Base-by-base conservation (phyloP, 805 yeast species). In the Torulaspora franciscae region DNA sequence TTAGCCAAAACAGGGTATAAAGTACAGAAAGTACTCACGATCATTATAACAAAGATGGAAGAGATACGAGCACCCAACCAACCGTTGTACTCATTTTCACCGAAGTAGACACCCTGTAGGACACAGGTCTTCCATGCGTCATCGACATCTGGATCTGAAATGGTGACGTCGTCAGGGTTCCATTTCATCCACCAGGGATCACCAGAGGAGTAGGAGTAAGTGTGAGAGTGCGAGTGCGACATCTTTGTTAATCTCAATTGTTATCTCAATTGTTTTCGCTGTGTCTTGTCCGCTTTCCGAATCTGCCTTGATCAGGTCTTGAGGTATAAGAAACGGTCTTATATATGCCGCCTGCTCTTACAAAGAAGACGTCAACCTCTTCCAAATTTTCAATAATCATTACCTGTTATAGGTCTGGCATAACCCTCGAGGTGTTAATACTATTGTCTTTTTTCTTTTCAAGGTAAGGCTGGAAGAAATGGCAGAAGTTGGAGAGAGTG, bases 1-100 rank as follows among this genome's bases (percentile, higher is more conserved):
- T 71, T 67, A 2, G 75, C 64, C 28, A 74, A 50, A 7, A 75
- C 54, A 3, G 79, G 80, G 49, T 75, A 66, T 37, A 72, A 62
- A 49, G 75, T 54, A 15, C 73, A 74, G 36, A 75, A 51, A 1
- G 74, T 64, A 3, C 83, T 72, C 5, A 79, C 73, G 6, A 64
- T 52, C 48, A 80, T 52, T 35, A 82, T 76, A 26, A 82, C 87
- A 59, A 82, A 82, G 5, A 82, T 65, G 3, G 86, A 65, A 2
- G 85, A 79, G 46, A 74, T 68, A 39, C 79, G 68, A 7, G 73
- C 73, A 2, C 76, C 77, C 19, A 72, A 46, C 14, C 59, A 53
- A 5, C 78, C 79, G 42, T 64, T 65, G 55, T 68, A 73, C 15
- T 66, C 75, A 45, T 67, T 66, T 8, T 55, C 70, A 19, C 71